Percentiles rank a stretch among this genome's conserved stretches.
Conservation (phyloP, 108 stramenopile genomes). For the Nitzschia inconspicua region DNA sequence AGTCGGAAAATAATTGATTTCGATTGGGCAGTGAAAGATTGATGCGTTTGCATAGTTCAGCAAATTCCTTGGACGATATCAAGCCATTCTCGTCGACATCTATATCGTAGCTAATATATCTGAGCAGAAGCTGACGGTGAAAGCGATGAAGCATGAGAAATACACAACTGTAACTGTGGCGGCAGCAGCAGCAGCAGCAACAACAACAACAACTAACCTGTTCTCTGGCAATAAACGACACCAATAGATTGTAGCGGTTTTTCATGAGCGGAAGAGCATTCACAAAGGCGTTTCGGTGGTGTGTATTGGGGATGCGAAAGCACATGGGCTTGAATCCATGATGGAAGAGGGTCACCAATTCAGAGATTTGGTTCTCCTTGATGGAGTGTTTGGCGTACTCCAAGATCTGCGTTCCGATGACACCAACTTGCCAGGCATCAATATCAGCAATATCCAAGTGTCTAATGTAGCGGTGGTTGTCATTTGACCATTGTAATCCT, state of each 20-base stretch:
- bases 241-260: slow-evolving; percentile 36
- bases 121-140: slow-evolving; percentile 50
- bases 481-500: slow-evolving; percentile 11
- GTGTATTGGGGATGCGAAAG: slow-evolving; percentile 35
- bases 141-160: not conserved
- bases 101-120: slow-evolving; percentile 81
- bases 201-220: too few species aligned
- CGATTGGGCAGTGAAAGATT: slow-evolving; percentile 50
- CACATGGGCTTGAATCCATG: slow-evolving; percentile 31
- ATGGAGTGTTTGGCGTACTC: slow-evolving; percentile 31
- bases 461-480: slow-evolving; percentile 31
- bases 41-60: slow-evolving; percentile 50
- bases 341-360: slow-evolving; percentile 60
- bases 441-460: slow-evolving; percentile 73
- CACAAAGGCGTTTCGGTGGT: slow-evolving; percentile 40
- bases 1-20: slow-evolving; percentile 8
- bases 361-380: not conserved
- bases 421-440: slow-evolving; percentile 48
- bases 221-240: slow-evolving; percentile 34
- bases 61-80: slow-evolving; percentile 48
- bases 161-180: not conserved
- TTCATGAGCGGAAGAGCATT: slow-evolving; percentile 33
- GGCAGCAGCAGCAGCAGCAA: not conserved
- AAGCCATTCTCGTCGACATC: slow-evolving; percentile 47
- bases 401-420: slow-evolving; percentile 53